phyloP scores from a whole-genome alignment of 2,329 filamentous ascomycete genomes.

The Fusarium sterilihyphosum region DNA sequence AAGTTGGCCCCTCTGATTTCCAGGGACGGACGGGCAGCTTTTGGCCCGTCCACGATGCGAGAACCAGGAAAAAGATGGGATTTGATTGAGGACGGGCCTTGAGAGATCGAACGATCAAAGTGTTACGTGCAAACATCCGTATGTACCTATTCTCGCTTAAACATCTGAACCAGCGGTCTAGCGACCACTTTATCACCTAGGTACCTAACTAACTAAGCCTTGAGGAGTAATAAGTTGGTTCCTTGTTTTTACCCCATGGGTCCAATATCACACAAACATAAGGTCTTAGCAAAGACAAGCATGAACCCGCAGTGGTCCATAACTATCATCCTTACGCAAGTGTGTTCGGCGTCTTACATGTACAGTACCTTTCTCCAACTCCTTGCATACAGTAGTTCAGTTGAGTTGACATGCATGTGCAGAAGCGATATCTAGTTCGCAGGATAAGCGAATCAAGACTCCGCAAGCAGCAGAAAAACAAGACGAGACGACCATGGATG shows the following conservation, averaged over 20 bases:
- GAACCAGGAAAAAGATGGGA: constrained; percentile 18
- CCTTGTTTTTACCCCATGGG: constrained; percentile 20
- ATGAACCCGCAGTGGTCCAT: constrained; percentile 33
- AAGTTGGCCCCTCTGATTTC: not conserved
- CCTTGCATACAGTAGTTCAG: constrained; percentile 31
- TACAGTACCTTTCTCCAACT: constrained; percentile 6
- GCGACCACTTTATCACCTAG: not conserved
- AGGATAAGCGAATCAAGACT: constrained; percentile 28
- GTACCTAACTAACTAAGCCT: not conserved
- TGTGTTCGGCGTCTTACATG: constrained; percentile 17
- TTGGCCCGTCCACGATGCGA: constrained; percentile 30
- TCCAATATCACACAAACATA: not conserved
- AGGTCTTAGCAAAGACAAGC: constrained; percentile 10
- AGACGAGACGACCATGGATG: not conserved
- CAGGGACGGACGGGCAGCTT: constrained; percentile 21
- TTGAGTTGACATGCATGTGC: constrained; percentile 40
- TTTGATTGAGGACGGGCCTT: constrained; percentile 11
- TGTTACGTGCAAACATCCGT: not conserved
- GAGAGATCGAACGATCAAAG: constrained; percentile 25
- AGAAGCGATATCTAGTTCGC: constrained; percentile 16
- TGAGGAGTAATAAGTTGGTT: not conserved
- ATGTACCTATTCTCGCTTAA: not conserved
- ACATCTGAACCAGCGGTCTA: constrained; percentile 1
- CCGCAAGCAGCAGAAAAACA: constrained; percentile 25
- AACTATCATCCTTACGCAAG: constrained; percentile 7